A percentile compares a stretch with the other conserved stretches of the same genome.
These are phyloP conservation scores for Bipolaris cookei DNA, from an alignment of 2,329 filamentous ascomycete species.

Conservation along the genomic window DNA sequence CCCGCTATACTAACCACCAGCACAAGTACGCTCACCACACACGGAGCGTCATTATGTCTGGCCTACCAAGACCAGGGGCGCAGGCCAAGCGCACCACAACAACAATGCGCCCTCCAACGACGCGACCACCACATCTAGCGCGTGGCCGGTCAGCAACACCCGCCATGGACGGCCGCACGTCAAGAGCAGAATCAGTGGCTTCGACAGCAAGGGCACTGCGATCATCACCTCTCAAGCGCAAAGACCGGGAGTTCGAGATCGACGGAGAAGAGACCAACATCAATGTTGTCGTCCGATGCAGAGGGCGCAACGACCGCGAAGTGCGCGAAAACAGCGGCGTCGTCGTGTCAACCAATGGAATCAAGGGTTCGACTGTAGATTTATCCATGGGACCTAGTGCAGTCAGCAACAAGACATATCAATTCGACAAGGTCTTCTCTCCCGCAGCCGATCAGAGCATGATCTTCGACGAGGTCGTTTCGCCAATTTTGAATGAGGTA, in stretches of 20 bases:
- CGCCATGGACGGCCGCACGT: conserved; percentile 60
- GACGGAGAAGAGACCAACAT: conserved; percentile 90
- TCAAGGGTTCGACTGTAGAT: conserved; percentile 82
- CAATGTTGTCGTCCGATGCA: conserved; percentile 93
- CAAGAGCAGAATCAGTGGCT: conserved; percentile 73
- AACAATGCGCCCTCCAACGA: conserved; percentile 62
- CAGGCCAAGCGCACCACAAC: conserved; percentile 56
- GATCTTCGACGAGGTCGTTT: conserved; percentile 94
- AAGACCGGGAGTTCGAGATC: conserved; percentile 81
- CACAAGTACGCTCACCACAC: conserved; percentile 25
- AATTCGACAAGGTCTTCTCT: conserved; percentile 97
- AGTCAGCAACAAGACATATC: conserved; percentile 93
- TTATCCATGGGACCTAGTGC: conserved; percentile 92
- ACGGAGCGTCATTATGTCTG: conserved; percentile 56
- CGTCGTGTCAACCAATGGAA: conserved; percentile 85
- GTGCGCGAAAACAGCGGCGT: conserved; percentile 93
- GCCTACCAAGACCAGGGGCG: conserved; percentile 59
- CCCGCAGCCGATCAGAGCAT: conserved; percentile 91
- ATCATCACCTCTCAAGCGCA: conserved; percentile 73
- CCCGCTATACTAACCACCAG: conserved; percentile 21
- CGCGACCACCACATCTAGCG: conserved; percentile 57
- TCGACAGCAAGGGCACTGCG: conserved; percentile 54
- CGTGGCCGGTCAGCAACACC: conserved; percentile 60
- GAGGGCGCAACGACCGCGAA: conserved; percentile 90
- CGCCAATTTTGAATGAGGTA: conserved; percentile 91